Conservation (phyloP, 768 basidiomycete species). For the Lactarius psammicola region DNA sequence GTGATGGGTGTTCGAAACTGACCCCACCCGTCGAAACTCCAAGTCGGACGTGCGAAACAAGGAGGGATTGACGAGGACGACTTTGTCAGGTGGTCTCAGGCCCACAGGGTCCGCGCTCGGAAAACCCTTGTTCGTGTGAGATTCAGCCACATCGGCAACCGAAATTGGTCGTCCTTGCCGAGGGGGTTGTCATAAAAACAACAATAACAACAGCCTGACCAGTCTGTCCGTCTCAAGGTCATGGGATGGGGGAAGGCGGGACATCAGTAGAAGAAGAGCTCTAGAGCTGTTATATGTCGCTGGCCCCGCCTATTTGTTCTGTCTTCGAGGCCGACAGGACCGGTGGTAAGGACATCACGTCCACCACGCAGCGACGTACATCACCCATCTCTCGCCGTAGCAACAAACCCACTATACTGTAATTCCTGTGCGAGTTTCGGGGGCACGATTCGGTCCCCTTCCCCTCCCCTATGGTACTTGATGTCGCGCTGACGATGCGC, state of each 20-base stretch:
- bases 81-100: neutral
- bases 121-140: neutral
- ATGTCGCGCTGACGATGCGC: neutral
- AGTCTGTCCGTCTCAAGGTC: neutral
- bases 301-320: neutral
- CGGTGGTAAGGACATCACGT: neutral
- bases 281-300: neutral
- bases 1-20: neutral
- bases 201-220: neutral
- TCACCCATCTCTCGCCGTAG: neutral
- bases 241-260: neutral
- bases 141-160: slow-evolving; percentile 13
- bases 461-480: neutral
- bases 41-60: neutral
- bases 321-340: neutral
- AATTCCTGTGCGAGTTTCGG: neutral
- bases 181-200: neutral
- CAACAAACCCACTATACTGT: neutral
- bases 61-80: neutral
- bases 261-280: neutral
- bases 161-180: neutral
- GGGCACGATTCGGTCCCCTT: neutral
- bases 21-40: neutral
- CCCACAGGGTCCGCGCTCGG: neutral
- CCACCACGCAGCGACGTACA: neutral